A percentile compares a stretch with the other conserved stretches of the same genome.
These are phyloP conservation scores for Scenedesmus sp. DNA, from an alignment of 163 green algal species.

Conservation along the genomic window DNA sequence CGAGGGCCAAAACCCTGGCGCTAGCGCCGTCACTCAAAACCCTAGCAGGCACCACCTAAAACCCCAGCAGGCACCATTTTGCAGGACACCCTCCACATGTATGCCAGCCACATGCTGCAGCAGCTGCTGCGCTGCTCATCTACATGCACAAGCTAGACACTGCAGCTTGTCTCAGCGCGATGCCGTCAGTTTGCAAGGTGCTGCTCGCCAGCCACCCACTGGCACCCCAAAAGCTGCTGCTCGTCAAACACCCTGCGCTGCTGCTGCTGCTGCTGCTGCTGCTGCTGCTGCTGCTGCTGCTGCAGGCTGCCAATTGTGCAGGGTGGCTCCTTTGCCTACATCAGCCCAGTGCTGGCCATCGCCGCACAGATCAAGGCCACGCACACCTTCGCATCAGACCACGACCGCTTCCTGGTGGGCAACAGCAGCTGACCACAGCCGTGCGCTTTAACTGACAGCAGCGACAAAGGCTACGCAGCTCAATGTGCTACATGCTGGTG, in stretches of 20 bases:
- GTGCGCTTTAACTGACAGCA: too few relatives aligned
- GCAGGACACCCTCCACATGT: not conserved
- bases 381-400: slow-evolving; percentile 55
- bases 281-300: slow-evolving; percentile 52
- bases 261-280: slow-evolving; percentile 57
- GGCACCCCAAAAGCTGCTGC: not conserved
- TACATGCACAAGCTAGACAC: not conserved
- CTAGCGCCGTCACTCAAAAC: not conserved
- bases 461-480: too few relatives aligned
- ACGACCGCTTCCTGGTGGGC: slow-evolving; percentile 76
- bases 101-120: not conserved
- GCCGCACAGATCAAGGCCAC: slow-evolving; percentile 66
- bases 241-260: too few relatives aligned
- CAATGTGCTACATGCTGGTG: too few relatives aligned
- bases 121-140: not conserved
- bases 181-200: not conserved
- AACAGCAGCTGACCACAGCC: not conserved
- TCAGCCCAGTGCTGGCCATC: slow-evolving; percentile 73
- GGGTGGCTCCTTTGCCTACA: slow-evolving; percentile 80
- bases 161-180: too few relatives aligned
- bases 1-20: not conserved
- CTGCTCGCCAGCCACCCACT: not conserved
- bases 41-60: not conserved
- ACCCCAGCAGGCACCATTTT: not conserved
- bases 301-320: slow-evolving; percentile 77